Percentiles rank a stretch among this genome's conserved stretches.
phyloP scores from a whole-genome alignment of 768 basidiomycete genomes.

The Tricholoma flavovirens region DNA sequence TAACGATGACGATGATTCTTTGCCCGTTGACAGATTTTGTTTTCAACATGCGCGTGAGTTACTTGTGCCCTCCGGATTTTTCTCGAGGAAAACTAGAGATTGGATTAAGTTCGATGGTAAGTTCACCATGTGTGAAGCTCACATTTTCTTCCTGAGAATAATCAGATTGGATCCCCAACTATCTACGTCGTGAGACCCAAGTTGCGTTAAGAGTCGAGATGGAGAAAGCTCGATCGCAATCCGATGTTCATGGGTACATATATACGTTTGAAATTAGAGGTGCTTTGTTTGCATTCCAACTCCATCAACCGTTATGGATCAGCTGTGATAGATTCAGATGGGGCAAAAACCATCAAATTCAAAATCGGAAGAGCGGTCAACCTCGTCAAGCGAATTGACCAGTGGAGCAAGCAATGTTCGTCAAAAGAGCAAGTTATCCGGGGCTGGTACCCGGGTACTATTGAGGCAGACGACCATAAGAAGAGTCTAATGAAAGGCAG shows the following conservation, averaged over 20 bases:
- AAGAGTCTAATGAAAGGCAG: conserved; percentile 59
- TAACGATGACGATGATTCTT: conserved; percentile 23
- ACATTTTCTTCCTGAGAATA: conserved; percentile 4
- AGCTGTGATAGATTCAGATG: conserved; percentile 15
- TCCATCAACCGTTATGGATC: neutral
- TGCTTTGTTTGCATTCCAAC: conserved; percentile 21
- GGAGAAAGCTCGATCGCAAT: conserved; percentile 42
- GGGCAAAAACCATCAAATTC: conserved; percentile 45
- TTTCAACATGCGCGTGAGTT: conserved; percentile 58
- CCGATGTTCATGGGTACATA: conserved; percentile 71
- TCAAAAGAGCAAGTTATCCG: conserved; percentile 70
- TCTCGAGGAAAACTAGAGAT: conserved; percentile 40
- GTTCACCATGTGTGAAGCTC: conserved; percentile 5
- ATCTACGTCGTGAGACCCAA: conserved; percentile 57
- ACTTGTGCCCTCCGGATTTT: conserved; percentile 49
- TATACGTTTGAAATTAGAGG: conserved; percentile 79
- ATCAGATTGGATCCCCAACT: conserved; percentile 65
- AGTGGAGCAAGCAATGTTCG: conserved; percentile 80
- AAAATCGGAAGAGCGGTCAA: conserved; percentile 80
- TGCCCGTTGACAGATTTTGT: conserved; percentile 47
- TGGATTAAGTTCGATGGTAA: conserved; percentile 59
- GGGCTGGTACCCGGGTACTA: conserved; percentile 65
- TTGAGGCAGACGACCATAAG: conserved; percentile 32
- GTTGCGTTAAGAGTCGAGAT: conserved; percentile 42
- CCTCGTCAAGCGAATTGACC: conserved; percentile 62